Base-by-base conservation (phyloP, 306 rosid genomes). In the Cucurbita maxima region DNA sequence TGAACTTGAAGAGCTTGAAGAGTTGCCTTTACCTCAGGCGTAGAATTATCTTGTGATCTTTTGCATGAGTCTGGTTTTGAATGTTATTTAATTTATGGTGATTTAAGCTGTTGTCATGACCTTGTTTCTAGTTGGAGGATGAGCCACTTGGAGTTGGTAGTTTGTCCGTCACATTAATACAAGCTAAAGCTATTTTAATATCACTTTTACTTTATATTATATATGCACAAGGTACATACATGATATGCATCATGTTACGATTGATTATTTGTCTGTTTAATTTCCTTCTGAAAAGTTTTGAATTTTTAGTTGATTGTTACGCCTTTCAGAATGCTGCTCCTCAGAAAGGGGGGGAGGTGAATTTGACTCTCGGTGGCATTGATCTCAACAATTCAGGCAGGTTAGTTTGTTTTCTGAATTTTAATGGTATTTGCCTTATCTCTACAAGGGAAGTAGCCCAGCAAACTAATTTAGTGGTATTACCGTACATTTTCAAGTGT, bases 341-440 rank as follows among this genome's bases (percentile, higher is more conserved):
- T 79, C 85, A 68, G 60, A 91, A 80, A 86, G 99, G 93, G 60
- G 86, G 86, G 80, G 99, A 91, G 82, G 97, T 82, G 76, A 89
- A 95, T 86, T 84, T 95, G 86, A 95, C 96, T 74, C 96, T 95
- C 7, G 99, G 99, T 62, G 99, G 99, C 80, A 95, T 91, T 79
- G 99, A 95, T 76, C 99, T 95, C 96, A 95, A 95, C 96, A 95
- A 91, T 88, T 89, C 99, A 88, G 97, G 99, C 92, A 95, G 99
- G 99, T 95, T 86, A 87, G 97, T 88, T 85, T 83, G 83, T 78
- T 77, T 79, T 71, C 74, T 54, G 45, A 80, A 76, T 79, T 44
- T 78, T 64, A 43, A 52, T 37, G 57, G 60, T 44, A 50, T 30
- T 51, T 36, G 50, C 41, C 34, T 79, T 77, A 25, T 63, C 70